phyloP scores from a whole-genome alignment of 129 eudicot species.

The Flaveria bidentis region DNA sequence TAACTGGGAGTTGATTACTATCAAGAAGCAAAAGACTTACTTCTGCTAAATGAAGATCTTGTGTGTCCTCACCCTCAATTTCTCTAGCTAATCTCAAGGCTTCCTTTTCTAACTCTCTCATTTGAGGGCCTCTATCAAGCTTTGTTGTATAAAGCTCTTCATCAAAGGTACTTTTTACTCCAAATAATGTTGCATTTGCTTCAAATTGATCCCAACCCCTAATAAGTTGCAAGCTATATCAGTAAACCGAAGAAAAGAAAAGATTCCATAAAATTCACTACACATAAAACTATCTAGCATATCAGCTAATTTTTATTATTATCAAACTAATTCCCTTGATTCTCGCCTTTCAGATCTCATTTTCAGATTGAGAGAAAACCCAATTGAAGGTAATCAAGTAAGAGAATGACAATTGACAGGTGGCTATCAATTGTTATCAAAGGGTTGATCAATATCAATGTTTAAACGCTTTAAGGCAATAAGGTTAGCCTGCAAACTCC shows the following conservation, averaged over 20 bases:
- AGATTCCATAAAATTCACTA: not conserved
- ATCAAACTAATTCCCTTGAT: constrained; percentile 18
- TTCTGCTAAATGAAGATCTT: constrained; percentile 96
- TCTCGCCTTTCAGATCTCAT: not conserved
- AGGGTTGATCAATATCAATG: not conserved
- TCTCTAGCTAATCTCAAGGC: constrained; percentile 89
- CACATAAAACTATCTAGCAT: not conserved
- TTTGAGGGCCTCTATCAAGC: constrained; percentile 86
- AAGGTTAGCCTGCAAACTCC: not conserved
- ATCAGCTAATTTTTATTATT: not conserved
- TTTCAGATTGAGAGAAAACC: not conserved
- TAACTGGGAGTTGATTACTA: not conserved
- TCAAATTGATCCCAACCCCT: constrained; percentile 99
- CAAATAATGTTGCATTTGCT: constrained; percentile 86
- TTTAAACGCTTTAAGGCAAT: not conserved
- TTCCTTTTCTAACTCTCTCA: constrained; percentile 74
- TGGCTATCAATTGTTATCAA: not conserved
- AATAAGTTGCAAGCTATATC: constrained; percentile 9
- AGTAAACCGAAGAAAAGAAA: constrained; percentile 9
- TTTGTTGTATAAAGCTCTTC: constrained; percentile 99
- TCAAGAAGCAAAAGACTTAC: constrained; percentile 34
- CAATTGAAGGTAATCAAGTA: not conserved
- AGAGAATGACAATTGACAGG: not conserved
- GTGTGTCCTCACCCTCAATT: constrained; percentile 96
- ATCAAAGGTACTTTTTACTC: constrained; percentile 93